phyloP scores from a whole-genome alignment of 495 filamentous ascomycete genomes.

The Xylaria cubensis region DNA sequence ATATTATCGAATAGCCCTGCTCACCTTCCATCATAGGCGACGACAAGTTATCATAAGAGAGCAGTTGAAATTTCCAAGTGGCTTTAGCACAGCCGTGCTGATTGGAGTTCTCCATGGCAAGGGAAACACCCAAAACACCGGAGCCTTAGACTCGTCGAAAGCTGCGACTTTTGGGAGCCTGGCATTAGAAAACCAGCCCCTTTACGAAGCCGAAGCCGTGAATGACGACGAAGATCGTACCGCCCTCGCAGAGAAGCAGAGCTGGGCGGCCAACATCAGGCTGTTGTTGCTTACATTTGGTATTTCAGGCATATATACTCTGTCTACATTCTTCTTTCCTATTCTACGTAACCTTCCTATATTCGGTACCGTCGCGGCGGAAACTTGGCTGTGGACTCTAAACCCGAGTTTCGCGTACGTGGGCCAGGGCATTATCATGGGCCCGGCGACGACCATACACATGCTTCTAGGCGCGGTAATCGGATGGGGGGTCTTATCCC shows the following conservation, averaged over 20 bases:
- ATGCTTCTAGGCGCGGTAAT: constrained; percentile 92
- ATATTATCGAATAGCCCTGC: constrained; percentile 32
- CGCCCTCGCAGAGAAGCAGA: constrained; percentile 36
- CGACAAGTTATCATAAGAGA: constrained; percentile 92
- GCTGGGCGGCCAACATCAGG: constrained; percentile 60
- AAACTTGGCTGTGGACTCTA: constrained; percentile 91
- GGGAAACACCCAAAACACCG: constrained; percentile 33
- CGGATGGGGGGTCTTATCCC: constrained; percentile 91
- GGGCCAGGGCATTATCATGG: constrained; percentile 87
- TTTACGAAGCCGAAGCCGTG: constrained; percentile 28
- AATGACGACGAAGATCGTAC: constrained; percentile 27
- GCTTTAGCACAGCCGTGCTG: constrained; percentile 93
- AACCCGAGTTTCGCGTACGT: constrained; percentile 96
- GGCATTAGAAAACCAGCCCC: constrained; percentile 36
- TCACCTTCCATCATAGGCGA: constrained; percentile 46
- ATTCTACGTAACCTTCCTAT: constrained; percentile 83
- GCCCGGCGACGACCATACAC: constrained; percentile 89
- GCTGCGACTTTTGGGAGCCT: constrained; percentile 42
- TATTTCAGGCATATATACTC: constrained; percentile 67
- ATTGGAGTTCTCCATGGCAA: constrained; percentile 85
- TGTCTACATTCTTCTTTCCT: constrained; percentile 92
- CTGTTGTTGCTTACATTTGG: constrained; percentile 60
- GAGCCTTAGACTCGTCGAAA: constrained; percentile 36
- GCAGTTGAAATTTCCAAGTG: constrained; percentile 90
- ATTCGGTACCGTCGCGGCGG: constrained; percentile 75